These are phyloP conservation scores for Ramaria sp. DNA, from an alignment of 768 basidiomycete genomes.

Conservation along the genomic window DNA sequence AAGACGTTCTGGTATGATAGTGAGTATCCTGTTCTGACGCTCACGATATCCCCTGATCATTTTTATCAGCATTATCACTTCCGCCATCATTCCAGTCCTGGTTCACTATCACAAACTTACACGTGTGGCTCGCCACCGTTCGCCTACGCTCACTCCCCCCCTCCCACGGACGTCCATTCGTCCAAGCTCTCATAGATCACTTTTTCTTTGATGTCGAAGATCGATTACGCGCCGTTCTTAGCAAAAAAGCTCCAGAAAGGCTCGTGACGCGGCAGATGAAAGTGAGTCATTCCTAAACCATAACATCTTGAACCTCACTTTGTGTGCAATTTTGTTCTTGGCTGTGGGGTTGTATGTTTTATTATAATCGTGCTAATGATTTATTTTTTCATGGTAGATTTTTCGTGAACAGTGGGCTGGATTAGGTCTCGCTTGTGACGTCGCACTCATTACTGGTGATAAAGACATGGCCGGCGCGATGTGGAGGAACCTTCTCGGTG, in stretches of 20 bases:
- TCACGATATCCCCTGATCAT: not conserved
- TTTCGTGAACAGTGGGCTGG: constrained; percentile 90
- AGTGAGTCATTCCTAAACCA: constrained; percentile 15
- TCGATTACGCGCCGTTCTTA: constrained; percentile 72
- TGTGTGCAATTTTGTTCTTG: too few relatives aligned
- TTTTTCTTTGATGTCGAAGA: constrained; percentile 93
- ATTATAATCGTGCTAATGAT: not conserved
- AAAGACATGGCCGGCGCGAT: constrained; percentile 76
- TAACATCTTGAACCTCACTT: too few relatives aligned
- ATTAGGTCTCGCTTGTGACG: constrained; percentile 65
- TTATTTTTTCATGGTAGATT: constrained; percentile 23
- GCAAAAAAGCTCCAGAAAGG: constrained; percentile 63
- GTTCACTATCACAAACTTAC: constrained; percentile 89
- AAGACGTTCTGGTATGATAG: constrained; percentile 54
- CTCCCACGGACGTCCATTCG: constrained; percentile 52
- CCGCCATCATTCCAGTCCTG: constrained; percentile 95
- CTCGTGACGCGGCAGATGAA: constrained; percentile 83
- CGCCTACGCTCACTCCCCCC: constrained; percentile 75
- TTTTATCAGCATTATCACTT: constrained; percentile 56
- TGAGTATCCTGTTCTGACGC: constrained; percentile 19
- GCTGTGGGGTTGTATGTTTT: too few relatives aligned
- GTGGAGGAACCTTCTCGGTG: constrained; percentile 88
- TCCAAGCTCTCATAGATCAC: constrained; percentile 83
- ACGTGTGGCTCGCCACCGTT: constrained; percentile 84
- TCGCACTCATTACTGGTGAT: constrained; percentile 55